These are phyloP conservation scores for Rubia tinctorum DNA, from an alignment of 305 asterid genomes.

Conservation along the genomic window DNA sequence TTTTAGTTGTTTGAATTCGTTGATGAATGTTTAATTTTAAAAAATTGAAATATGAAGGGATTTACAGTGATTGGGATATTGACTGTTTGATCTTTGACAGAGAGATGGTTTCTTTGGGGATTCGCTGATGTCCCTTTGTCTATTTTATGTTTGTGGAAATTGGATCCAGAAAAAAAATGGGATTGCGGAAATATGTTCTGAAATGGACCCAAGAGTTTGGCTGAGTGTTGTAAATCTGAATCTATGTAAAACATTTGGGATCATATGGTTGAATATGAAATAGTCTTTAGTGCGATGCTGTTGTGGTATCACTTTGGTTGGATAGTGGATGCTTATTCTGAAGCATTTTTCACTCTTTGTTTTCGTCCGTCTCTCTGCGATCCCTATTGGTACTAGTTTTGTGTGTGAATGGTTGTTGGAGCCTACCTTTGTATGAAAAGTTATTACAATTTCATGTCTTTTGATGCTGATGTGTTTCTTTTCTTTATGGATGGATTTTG, in stretches of 20 bases:
- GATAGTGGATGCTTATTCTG: not conserved
- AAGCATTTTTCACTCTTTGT: too few species aligned
- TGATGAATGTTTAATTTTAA: not conserved
- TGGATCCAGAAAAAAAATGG: not conserved
- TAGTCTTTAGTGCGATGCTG: not conserved
- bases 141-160: not conserved
- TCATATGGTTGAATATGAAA: not conserved
- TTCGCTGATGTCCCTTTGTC: not conserved
- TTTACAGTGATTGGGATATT: not conserved
- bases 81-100: slow-evolving; percentile 1
- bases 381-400: not conserved
- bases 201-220: not conserved
- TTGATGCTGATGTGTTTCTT: slow-evolving; percentile 1
- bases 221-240: not conserved
- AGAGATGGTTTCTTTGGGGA: not conserved
- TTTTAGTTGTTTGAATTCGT: not conserved
- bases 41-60: not conserved
- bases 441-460: not conserved
- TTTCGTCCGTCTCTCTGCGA: not conserved
- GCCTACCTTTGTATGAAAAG: not conserved
- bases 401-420: not conserved
- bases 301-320: not conserved
- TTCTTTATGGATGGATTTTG: not conserved
- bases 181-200: not conserved
- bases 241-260: not conserved